Base-by-base conservation (phyloP, 2,329 filamentous ascomycete species). In the Aspergillus sp. region DNA sequence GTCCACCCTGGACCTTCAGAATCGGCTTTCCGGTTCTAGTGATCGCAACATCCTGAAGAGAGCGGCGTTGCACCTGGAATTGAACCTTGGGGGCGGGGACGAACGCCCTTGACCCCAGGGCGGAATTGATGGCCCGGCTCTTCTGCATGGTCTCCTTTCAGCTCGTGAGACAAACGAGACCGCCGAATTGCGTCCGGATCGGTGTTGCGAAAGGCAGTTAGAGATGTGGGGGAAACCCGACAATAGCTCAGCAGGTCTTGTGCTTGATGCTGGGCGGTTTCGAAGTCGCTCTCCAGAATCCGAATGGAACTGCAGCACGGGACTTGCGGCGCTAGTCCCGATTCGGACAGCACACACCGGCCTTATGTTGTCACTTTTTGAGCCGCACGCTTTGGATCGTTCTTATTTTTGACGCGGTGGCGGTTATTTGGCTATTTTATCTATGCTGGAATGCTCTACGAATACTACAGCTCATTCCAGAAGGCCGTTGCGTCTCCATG, bases 1-100 rank as follows among this genome's bases (percentile, higher is more conserved):
- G 85, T 76, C 93, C 93, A 72, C 91, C 91, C 64, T 90, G 83
- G 45, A 86, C 77, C 62, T 90, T 86, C 64, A 97, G 74, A 60
- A 97, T 90, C 50, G 93, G 91, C 77, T 95, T 96, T 69, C 93
- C 93, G 46, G 93, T 98, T 61, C 93, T 81, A 50, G 91, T 95
- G 64, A 98, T 95, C 61, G 87, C 77, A 63, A 98, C 80, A 75
- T 98, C 93, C 66, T 89, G 87, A 51, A 82, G 60, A 57, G 66
- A 69, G 52, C 73, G 66, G 77, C 68, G 67, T 57, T 72, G 70
- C 47, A 64, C 53, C 46, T 68, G 64, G 48, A 64, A 62, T 58
- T 67, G 64, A 36, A 67, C 54, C 44, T 62, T 59, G 43, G 63
- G 59, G 56, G 60, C 50, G 56, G 65, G 58, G 58, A 53, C 56